phyloP scores from a whole-genome alignment of 2,329 filamentous ascomycete genomes.

The Curvularia verruculosa region DNA sequence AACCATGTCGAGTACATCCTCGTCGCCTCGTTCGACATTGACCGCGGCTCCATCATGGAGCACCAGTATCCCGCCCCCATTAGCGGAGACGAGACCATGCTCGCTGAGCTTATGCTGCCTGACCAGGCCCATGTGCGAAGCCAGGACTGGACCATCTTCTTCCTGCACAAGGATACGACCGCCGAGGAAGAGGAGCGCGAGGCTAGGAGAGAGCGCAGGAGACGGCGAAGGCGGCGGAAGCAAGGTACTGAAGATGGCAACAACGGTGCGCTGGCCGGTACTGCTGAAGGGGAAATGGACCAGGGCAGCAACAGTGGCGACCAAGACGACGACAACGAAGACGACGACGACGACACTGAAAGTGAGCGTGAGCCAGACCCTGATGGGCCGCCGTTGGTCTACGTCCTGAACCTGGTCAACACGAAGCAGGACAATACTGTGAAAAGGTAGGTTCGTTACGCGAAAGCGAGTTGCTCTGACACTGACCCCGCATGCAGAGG shows the following conservation, averaged over 20 bases:
- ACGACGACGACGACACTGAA: slow-evolving; percentile 59
- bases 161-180: slow-evolving; percentile 92
- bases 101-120: slow-evolving; percentile 97
- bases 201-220: slow-evolving; percentile 64
- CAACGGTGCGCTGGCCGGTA: slow-evolving; percentile 21
- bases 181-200: slow-evolving; percentile 74
- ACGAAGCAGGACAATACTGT: slow-evolving; percentile 95
- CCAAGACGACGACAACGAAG: slow-evolving; percentile 50
- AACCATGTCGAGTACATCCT: slow-evolving; percentile 99
- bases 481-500: slow-evolving; percentile 64
- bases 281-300: slow-evolving; percentile 43
- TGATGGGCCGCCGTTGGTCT: slow-evolving; percentile 90
- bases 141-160: slow-evolving; percentile 99
- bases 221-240: slow-evolving; percentile 53
- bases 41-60: slow-evolving; percentile 95
- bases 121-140: slow-evolving; percentile 94
- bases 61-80: slow-evolving; percentile 96
- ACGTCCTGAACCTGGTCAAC: slow-evolving; percentile 96
- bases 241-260: slow-evolving; percentile 54
- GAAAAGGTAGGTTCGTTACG: slow-evolving; percentile 61
- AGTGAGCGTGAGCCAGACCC: slow-evolving; percentile 62
- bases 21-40: slow-evolving; percentile 96
- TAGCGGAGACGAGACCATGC: slow-evolving; percentile 95
- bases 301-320: slow-evolving; percentile 38
- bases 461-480: background rate